These are phyloP conservation scores for Dalbergia oliveri DNA, from an alignment of 306 rosid genomes.

Conservation along the genomic window DNA sequence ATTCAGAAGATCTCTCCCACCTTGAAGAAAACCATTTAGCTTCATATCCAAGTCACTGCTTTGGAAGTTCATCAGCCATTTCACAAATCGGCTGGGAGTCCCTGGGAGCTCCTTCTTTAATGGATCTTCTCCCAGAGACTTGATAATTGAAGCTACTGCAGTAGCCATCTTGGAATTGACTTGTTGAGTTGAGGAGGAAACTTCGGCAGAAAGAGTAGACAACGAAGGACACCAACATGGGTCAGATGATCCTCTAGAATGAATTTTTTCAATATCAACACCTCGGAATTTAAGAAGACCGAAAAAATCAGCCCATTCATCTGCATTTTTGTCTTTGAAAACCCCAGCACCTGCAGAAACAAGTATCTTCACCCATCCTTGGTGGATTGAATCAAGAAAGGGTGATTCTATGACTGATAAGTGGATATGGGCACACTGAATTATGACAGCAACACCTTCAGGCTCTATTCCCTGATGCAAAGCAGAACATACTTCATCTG, in stretches of 20 bases:
- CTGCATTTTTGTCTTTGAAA: constrained; percentile 66
- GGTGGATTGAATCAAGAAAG: constrained; percentile 68
- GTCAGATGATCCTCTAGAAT: constrained; percentile 49
- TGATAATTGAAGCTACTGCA: constrained; percentile 80
- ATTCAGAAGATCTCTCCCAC: constrained; percentile 48
- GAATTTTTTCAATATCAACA: constrained; percentile 51
- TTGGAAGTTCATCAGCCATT: constrained; percentile 86
- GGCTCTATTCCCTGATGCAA: constrained; percentile 76
- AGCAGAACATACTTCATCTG: constrained; percentile 55
- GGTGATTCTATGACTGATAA: constrained; percentile 72
- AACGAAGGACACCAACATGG: constrained; percentile 81
- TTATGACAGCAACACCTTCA: constrained; percentile 83
- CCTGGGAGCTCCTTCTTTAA: constrained; percentile 78
- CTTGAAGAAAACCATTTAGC: constrained; percentile 62
- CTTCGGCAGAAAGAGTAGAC: constrained; percentile 49
- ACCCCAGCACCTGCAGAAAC: constrained; percentile 86
- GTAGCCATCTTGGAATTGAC: constrained; percentile 63
- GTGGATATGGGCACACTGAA: constrained; percentile 79
- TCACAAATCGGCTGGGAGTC: constrained; percentile 82
- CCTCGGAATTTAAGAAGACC: constrained; percentile 83
- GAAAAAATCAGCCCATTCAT: constrained; percentile 74
- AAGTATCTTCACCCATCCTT: constrained; percentile 69
- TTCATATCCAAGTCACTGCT: constrained; percentile 70
- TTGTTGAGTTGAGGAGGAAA: constrained; percentile 57
- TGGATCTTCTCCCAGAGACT: constrained; percentile 94